Conservation (phyloP, 192 early-diverging fungal species). For the Ambispora gerdemannii region DNA sequence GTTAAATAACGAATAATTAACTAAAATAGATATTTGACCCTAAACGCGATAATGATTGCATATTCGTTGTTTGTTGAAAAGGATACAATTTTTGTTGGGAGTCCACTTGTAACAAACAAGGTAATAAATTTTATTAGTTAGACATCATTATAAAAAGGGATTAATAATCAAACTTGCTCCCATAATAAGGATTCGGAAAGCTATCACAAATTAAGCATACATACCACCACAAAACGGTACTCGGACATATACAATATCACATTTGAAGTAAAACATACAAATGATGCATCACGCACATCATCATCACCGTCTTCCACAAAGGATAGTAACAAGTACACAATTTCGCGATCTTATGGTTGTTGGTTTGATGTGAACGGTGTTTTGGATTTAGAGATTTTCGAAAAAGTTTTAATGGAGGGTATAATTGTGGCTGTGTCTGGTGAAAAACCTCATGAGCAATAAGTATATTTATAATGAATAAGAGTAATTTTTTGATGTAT, state of each 20-base stretch:
- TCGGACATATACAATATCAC: slow-evolving; percentile 53
- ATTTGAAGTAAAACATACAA: slow-evolving; percentile 47
- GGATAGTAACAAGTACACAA: slow-evolving; percentile 49
- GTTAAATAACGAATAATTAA: neutral
- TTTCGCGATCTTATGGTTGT: slow-evolving; percentile 52
- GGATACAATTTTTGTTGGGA: slow-evolving; percentile 64
- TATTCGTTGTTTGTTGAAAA: slow-evolving; percentile 64
- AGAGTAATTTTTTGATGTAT: too few species aligned
- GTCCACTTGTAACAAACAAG: slow-evolving; percentile 38
- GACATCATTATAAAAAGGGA: too few species aligned
- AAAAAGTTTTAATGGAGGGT: slow-evolving; percentile 21
- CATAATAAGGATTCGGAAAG: neutral
- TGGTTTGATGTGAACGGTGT: slow-evolving; percentile 72
- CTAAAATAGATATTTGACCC: slow-evolving; percentile 39
- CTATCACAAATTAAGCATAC: slow-evolving; percentile 15
- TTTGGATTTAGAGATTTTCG: slow-evolving; percentile 51
- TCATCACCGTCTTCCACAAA: slow-evolving; percentile 27
- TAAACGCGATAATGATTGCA: slow-evolving; percentile 48
- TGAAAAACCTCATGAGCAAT: slow-evolving; percentile 22
- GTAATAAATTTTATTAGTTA: slow-evolving; percentile 27
- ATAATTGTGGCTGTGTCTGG: slow-evolving; percentile 1
- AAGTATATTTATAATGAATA: too few species aligned
- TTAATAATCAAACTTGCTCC: too few species aligned
- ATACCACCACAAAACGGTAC: slow-evolving; percentile 41
- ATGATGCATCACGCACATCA: neutral